Conservation (phyloP, 2,329 filamentous ascomycete species). For the Trichoderma guizhouense region DNA sequence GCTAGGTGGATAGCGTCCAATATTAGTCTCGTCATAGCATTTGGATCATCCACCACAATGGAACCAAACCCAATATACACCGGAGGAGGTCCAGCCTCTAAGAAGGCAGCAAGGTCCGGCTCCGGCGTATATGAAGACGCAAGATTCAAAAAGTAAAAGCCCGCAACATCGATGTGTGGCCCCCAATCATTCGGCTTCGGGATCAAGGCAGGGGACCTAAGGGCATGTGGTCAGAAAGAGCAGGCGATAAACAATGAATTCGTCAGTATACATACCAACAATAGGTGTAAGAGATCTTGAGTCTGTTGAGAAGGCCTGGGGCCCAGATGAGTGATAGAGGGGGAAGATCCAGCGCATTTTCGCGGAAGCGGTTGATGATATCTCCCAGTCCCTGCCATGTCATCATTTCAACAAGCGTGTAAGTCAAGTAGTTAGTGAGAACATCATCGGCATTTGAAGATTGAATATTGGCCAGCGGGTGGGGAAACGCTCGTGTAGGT, state of each 20-base stretch:
- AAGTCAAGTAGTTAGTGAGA: slow-evolving; percentile 80
- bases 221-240: neutral
- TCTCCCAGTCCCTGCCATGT: slow-evolving; percentile 92
- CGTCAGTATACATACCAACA: slow-evolving; percentile 59
- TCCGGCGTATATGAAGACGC: slow-evolving; percentile 64
- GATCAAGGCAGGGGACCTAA: slow-evolving; percentile 69
- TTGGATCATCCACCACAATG: slow-evolving; percentile 75
- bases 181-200: slow-evolving; percentile 76
- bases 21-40: slow-evolving; percentile 66
- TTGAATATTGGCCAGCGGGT: slow-evolving; percentile 80
- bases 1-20: slow-evolving; percentile 66
- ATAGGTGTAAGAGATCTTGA: slow-evolving; percentile 83
- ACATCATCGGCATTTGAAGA: slow-evolving; percentile 70
- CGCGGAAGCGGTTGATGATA: slow-evolving; percentile 83
- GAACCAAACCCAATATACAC: slow-evolving; percentile 83
- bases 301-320: slow-evolving; percentile 70
- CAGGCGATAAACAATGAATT: too few relatives aligned
- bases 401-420: slow-evolving; percentile 83
- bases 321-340: slow-evolving; percentile 78
- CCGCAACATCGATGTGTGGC: slow-evolving; percentile 66
- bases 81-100: slow-evolving; percentile 66
- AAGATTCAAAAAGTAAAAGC: slow-evolving; percentile 72
- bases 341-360: slow-evolving; percentile 70
- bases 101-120: slow-evolving; percentile 61
- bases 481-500: slow-evolving; percentile 78